Base-by-base conservation (phyloP, 805 yeast genomes). In the Candida germanica region DNA sequence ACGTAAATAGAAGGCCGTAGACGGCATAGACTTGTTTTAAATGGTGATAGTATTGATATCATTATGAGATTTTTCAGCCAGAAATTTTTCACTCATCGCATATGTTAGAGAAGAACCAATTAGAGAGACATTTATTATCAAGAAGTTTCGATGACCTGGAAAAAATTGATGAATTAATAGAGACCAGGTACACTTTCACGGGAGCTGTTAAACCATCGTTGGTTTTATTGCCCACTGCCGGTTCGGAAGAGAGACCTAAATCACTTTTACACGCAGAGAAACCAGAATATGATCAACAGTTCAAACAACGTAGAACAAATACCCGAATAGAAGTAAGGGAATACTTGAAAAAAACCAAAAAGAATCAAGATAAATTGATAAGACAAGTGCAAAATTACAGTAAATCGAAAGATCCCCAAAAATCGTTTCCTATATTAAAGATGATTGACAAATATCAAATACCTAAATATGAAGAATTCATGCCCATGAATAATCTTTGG, bases 401-500 rank as follows among this genome's bases (percentile, higher is more conserved):
- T 27, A 44, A 35, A 36, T 35, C 37, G 35, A 52, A 38, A 42
- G 49, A 20, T 48, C 54, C 36, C 43, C 58, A 25, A 15, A 49
- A 51, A 20, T 48, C 50, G 10, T 53, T 56, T 24, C 60, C 61
- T 4, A 17, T 63, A 16, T 40, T 37, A 6, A 41, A 40, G 31
- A 36, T 53, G 28, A 31, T 67, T 4, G 30, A 44, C 42, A 53
- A 48, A 40, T 49, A 55, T 56, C 36, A 54, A 44, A 44, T 63
- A 9, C 69, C 72, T 13, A 46, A 58, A 17, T 80, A 69, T 49
- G 75, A 69, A 26, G 72, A 72, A 18, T 83, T 79, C 44, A 30
- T 59, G 2, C 73, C 72, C 2, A 62, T 87, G 59, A 71, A 82
- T 51, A 50, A 51, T n/a, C 62, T 88, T 17, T 88, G 97, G 97